Evolutionary conservation across 768 basidiomycete genomes (phyloP), one percentile per base, ranked within the genome.

Genomic region (Lactarius sanguifluus): DNA sequence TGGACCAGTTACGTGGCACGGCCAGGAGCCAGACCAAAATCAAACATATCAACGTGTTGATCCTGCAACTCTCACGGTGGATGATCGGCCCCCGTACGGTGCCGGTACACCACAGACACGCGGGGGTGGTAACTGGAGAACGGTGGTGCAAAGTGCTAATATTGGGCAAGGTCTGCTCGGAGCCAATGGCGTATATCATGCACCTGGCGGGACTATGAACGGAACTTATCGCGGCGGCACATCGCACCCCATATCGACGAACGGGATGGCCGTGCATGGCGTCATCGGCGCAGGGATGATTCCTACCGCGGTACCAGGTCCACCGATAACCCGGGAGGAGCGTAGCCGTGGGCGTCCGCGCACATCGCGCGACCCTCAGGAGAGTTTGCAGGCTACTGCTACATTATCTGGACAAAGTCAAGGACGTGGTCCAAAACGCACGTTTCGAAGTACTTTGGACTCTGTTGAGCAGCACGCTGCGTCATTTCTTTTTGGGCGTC

Each of bases 381-480:
- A 64, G 30, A 43, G 52, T 15, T 50, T 32, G 15, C 61, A 59
- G 56, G 36, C 38, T 16, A 40, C 20, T 1, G n/a, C 25, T 23
- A 63, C 45, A 20, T 50, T 55, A 52, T 25, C 60, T n/a, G 66
- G 64, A 38, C 85, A 82, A 66, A 79, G 75, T 47, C 77, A 85
- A 64, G 86, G 85, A 32, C 77, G 87, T 69, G 87, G 83, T 70
- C 86, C 87, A 43, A 89, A 84, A 74, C 80, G 86, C 67, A 86
- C 84, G 69, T 70, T 91, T 59, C 82, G 90, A 58, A 89, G 83
- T 65, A 90, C 89, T 16, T 75, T 91, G 55, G 85, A 81, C 63
- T 86, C 84, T 41, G 89, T 90, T 13, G 89, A 91, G 72, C 85
- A 87, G 62, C 88, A 87, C 72, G 86, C 87, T 5, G 85, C 79